Conservation (phyloP, 768 basidiomycete genomes). For the Candolleomyces aberdarensis region DNA sequence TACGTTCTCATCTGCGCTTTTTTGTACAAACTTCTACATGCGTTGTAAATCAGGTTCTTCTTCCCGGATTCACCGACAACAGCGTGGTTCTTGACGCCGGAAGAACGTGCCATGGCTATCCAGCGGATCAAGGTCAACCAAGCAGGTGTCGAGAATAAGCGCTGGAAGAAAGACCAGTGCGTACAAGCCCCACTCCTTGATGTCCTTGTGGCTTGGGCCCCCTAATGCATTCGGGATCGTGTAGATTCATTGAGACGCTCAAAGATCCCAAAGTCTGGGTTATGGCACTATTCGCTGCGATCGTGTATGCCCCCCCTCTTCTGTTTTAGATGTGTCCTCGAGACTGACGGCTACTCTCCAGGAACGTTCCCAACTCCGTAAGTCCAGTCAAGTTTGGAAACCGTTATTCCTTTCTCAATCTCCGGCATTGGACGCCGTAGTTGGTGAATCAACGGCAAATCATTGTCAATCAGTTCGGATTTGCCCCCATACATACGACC, state of each 20-base stretch:
- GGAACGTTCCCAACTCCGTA: constrained; percentile 72
- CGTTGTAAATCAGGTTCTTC: constrained; percentile 50
- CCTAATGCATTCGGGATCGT: neutral
- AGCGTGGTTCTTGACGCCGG: constrained; percentile 66
- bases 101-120: constrained; percentile 67
- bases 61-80: constrained; percentile 81
- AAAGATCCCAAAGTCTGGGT: constrained; percentile 75
- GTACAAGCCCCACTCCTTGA: constrained; percentile 17
- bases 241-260: constrained; percentile 66
- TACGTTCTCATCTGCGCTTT: constrained; percentile 14
- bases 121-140: constrained; percentile 73
- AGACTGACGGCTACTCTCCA: constrained; percentile 20
- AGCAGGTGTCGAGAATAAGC: constrained; percentile 79
- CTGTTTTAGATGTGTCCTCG: neutral
- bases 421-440: constrained; percentile 26
- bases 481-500: constrained; percentile 62
- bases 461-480: constrained; percentile 71
- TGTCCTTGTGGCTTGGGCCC: neutral
- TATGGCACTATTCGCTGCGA: constrained; percentile 60
- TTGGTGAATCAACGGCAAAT: constrained; percentile 75
- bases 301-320: constrained; percentile 40
- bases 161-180: constrained; percentile 74
- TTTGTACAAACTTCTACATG: neutral
- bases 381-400: constrained; percentile 14
- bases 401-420: no score